Percentiles rank a stretch among this genome's conserved stretches.
These are phyloP conservation scores for Aureobasidium vineae DNA, from an alignment of 2,329 filamentous ascomycete genomes.

Conservation along the genomic window DNA sequence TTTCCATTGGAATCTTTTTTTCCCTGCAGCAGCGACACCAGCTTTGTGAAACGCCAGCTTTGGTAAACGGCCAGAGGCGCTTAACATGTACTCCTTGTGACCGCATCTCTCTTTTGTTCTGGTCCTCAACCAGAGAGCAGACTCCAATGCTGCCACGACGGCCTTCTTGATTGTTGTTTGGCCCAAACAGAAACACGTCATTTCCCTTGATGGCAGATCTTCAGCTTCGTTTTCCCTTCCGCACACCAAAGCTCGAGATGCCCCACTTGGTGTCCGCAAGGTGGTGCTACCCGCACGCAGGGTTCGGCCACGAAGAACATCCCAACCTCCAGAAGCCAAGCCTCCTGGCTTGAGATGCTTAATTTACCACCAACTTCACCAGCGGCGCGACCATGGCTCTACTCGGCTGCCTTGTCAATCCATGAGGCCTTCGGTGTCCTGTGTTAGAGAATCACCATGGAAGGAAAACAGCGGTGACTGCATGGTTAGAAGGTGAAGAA, in stretches of 20 bases:
- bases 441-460: background rate
- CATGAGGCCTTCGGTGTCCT: background rate
- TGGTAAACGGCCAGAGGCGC: background rate
- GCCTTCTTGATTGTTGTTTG: background rate
- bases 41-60: background rate
- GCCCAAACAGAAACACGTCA: conserved; percentile 26
- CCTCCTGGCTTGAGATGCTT: conserved; percentile 23
- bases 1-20: background rate
- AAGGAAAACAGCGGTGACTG: conserved; percentile 11
- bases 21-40: background rate
- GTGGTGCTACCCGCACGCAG: conserved; percentile 24
- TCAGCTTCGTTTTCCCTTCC: conserved; percentile 16
- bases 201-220: conserved; percentile 25
- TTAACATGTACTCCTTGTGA: background rate
- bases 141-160: background rate
- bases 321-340: conserved; percentile 22
- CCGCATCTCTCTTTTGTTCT: background rate
- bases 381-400: conserved; percentile 22
- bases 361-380: conserved; percentile 25
- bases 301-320: conserved; percentile 8
- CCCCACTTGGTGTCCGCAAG: conserved; percentile 25
- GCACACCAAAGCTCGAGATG: conserved; percentile 14
- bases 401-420: background rate
- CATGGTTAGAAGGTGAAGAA: background rate
- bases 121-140: background rate